Percentiles rank a stretch among this genome's conserved stretches.
These are phyloP conservation scores for Colletotrichum melonis DNA, from an alignment of 2,329 filamentous ascomycete genomes.

Conservation along the genomic window DNA sequence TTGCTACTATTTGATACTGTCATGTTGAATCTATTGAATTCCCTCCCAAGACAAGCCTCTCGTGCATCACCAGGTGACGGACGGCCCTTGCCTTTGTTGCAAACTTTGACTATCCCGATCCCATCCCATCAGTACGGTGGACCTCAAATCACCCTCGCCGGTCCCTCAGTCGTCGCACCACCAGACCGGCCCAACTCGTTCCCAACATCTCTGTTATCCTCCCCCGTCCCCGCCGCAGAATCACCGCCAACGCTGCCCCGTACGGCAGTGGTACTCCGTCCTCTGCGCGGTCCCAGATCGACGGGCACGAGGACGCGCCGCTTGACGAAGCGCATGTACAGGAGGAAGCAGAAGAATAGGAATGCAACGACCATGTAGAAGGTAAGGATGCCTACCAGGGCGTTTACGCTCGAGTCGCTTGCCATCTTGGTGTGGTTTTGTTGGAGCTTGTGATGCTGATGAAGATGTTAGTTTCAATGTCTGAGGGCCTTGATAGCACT, in stretches of 20 bases:
- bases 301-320: not conserved
- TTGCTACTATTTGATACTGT: not conserved
- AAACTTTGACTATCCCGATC: not conserved
- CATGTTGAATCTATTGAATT: not conserved
- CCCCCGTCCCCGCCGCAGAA: not conserved
- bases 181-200: not conserved
- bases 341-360: not conserved
- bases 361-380: not conserved
- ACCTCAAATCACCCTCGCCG: not conserved
- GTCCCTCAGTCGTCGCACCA: not conserved
- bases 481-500: not conserved
- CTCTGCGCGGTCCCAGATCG: not conserved
- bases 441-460: not conserved
- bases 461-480: not conserved
- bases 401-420: not conserved
- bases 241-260: not conserved
- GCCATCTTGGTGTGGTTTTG: not conserved
- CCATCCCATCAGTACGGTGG: no score
- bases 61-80: not conserved
- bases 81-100: not conserved
- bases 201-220: not conserved
- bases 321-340: not conserved
- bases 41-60: not conserved
- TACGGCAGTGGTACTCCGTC: not conserved
- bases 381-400: not conserved